phyloP scores from a whole-genome alignment of 2,329 filamentous ascomycete species.

The Ceratocystis colombiana region DNA sequence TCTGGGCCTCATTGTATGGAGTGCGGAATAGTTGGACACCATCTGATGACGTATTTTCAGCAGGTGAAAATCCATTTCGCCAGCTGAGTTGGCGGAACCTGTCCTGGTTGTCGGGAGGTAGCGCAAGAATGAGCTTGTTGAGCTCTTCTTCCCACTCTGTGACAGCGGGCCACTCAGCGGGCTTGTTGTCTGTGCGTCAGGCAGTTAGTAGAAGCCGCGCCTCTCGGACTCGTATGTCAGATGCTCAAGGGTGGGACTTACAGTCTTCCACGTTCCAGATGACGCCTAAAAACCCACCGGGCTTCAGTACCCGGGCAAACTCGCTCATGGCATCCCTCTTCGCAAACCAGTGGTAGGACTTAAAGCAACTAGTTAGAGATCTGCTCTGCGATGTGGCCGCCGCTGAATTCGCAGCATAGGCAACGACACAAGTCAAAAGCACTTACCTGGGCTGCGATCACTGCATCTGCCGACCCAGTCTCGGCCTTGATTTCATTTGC shows the following conservation, averaged over 20 bases:
- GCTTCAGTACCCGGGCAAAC: conserved; percentile 56
- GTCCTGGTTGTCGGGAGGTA: conserved; percentile 46
- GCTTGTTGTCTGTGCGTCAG: conserved; percentile 51
- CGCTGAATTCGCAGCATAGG: background rate
- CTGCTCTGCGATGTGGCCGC: background rate
- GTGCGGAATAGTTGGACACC: conserved; percentile 44
- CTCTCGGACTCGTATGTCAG: background rate
- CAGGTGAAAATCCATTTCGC: conserved; percentile 53
- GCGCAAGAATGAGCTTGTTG: conserved; percentile 47
- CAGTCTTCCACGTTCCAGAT: conserved; percentile 70
- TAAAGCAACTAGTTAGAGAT: conserved; percentile 21
- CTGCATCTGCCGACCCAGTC: conserved; percentile 52
- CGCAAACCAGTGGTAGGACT: conserved; percentile 49
- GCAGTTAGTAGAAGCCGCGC: background rate
- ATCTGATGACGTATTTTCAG: conserved; percentile 35
- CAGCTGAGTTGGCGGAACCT: conserved; percentile 57
- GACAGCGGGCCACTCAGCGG: conserved; percentile 43
- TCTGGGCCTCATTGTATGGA: conserved; percentile 49
- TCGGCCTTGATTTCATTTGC: conserved; percentile 48
- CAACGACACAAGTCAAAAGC: background rate
- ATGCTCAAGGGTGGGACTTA: conserved; percentile 32
- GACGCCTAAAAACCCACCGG: conserved; percentile 50
- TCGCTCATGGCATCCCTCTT: conserved; percentile 46
- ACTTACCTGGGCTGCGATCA: conserved; percentile 58
- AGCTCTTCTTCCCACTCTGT: conserved; percentile 53